These are phyloP conservation scores for Exobasidium rhododendri DNA, from an alignment of 1,284 basidiomycete genomes.

Conservation along the genomic window DNA sequence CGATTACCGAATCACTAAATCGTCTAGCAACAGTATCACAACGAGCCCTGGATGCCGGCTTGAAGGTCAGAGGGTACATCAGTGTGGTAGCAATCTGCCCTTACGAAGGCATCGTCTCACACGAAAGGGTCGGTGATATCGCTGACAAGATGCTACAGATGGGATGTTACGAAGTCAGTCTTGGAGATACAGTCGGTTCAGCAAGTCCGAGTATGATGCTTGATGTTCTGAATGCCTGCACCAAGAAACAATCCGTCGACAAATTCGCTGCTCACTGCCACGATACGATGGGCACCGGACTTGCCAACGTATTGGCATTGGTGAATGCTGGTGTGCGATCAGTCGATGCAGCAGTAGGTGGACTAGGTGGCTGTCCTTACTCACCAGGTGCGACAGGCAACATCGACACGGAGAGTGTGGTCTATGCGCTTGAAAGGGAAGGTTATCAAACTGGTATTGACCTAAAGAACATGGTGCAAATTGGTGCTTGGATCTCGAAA, in stretches of 20 bases:
- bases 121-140: slow-evolving; percentile 67
- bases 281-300: slow-evolving; percentile 81
- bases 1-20: slow-evolving; percentile 69
- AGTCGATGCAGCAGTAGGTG: slow-evolving; percentile 68
- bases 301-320: slow-evolving; percentile 58
- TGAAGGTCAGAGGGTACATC: slow-evolving; percentile 81
- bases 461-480: slow-evolving; percentile 33
- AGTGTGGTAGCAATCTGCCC: slow-evolving; percentile 74
- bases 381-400: slow-evolving; percentile 68
- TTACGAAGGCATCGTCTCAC: slow-evolving; percentile 74
- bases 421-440: slow-evolving; percentile 74
- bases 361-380: slow-evolving; percentile 90
- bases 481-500: slow-evolving; percentile 31
- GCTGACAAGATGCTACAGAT: slow-evolving; percentile 72
- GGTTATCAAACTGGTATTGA: slow-evolving; percentile 69
- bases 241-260: slow-evolving; percentile 40
- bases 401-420: slow-evolving; percentile 63
- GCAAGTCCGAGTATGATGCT: slow-evolving; percentile 71
- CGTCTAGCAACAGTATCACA: slow-evolving; percentile 66
- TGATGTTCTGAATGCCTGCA: slow-evolving; percentile 68
- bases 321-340: slow-evolving; percentile 59
- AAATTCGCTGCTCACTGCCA: slow-evolving; percentile 67
- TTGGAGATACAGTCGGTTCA: slow-evolving; percentile 87
- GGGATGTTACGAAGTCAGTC: slow-evolving; percentile 89
- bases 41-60: slow-evolving; percentile 63